These are phyloP conservation scores for Lichtheimia ramosa DNA, from an alignment of 371 early-diverging fungal genomes.

Conservation along the genomic window DNA sequence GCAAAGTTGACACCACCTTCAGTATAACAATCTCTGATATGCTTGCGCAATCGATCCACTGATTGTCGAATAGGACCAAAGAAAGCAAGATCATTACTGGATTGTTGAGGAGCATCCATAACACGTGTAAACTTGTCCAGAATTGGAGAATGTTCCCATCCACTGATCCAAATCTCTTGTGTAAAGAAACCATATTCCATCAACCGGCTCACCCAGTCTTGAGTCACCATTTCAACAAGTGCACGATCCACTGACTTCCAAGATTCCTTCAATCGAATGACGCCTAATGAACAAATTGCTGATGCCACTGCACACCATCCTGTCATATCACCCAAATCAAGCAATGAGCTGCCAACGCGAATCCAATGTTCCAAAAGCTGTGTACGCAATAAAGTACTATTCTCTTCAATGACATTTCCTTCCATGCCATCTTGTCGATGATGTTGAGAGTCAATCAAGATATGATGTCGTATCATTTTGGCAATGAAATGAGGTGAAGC, in stretches of 20 bases:
- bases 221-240: slow-evolving; percentile 48
- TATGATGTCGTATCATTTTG: slow-evolving; percentile 68
- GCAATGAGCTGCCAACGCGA: slow-evolving; percentile 56
- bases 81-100: slow-evolving; percentile 22
- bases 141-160: slow-evolving; percentile 16
- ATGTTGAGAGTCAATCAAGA: slow-evolving; percentile 67
- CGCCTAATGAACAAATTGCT: slow-evolving; percentile 72
- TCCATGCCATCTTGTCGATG: slow-evolving; percentile 5
- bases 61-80: slow-evolving; percentile 46
- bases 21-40: slow-evolving; percentile 8
- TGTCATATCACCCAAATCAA: slow-evolving; percentile 65
- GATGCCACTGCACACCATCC: slow-evolving; percentile 77
- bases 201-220: slow-evolving; percentile 62
- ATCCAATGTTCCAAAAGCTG: slow-evolving; percentile 77
- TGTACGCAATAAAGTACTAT: slow-evolving; percentile 40
- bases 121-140: slow-evolving; percentile 11
- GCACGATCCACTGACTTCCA: slow-evolving; percentile 67
- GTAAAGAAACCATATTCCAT: slow-evolving; percentile 51
- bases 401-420: slow-evolving; percentile 1
- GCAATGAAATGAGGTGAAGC: slow-evolving; percentile 72
- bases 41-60: slow-evolving; percentile 35
- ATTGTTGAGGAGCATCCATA: slow-evolving; percentile 2
- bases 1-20: slow-evolving; percentile 38
- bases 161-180: slow-evolving; percentile 32
- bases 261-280: slow-evolving; percentile 72